Percentiles rank a stretch among this genome's conserved stretches.
Evolutionary conservation across 2,329 filamentous ascomycete genomes (phyloP).

Genomic region (Pseudogymnoascus sp.): DNA sequence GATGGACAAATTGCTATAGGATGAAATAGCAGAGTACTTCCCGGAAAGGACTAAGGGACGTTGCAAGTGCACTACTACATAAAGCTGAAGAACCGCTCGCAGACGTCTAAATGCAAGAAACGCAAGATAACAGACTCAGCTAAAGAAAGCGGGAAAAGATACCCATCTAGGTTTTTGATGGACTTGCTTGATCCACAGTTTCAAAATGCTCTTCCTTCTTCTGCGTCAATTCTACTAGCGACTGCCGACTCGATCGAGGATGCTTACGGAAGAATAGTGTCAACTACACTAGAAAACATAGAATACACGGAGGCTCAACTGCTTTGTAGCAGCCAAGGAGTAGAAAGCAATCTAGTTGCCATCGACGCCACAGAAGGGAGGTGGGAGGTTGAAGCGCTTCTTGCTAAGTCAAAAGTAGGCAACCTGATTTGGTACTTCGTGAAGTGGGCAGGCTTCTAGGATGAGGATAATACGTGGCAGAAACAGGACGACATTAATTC

Average conservation of each 20-base stretch:
- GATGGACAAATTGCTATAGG: no score
- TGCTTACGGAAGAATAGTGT: background rate
- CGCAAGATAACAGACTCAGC: no score
- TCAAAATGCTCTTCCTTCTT: no score
- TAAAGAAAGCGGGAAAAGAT: no score
- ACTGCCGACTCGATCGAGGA: constrained; percentile 1
- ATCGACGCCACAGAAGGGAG: constrained; percentile 6
- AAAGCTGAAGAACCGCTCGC: no score
- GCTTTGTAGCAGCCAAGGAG: background rate
- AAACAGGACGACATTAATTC: constrained; percentile 16
- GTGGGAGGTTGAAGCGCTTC: constrained; percentile 19
- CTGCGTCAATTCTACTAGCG: constrained; percentile 12
- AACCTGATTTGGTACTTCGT: constrained; percentile 20
- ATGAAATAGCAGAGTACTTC: no score
- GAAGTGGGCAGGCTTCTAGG: constrained; percentile 20
- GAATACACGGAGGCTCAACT: background rate
- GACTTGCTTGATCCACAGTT: constrained; percentile 17
- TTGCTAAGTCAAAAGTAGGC: constrained; percentile 20
- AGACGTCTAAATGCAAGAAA: no score
- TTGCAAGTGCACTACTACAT: no score
- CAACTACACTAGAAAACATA: background rate
- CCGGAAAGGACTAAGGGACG: no score
- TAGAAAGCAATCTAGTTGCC: background rate
- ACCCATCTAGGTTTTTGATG: constrained; percentile 14
- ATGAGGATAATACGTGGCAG: no score